phyloP scores from a whole-genome alignment of 2,329 filamentous ascomycete genomes.

The Cryphonectria carpinicola region DNA sequence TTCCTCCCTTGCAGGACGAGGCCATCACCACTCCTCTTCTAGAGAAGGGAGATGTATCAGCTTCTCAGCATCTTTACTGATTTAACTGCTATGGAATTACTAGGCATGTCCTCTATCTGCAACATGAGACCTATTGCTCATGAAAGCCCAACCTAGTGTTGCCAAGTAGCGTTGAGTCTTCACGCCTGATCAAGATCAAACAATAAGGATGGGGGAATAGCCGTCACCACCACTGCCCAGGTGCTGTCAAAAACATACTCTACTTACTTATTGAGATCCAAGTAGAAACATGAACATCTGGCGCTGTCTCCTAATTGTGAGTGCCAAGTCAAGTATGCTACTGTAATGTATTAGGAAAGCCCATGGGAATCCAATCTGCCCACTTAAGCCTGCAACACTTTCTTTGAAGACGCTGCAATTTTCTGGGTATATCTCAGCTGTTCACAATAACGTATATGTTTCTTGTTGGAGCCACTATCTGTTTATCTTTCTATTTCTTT shows the following conservation, averaged over 20 bases:
- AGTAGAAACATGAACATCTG: not conserved
- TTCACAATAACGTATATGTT: not conserved
- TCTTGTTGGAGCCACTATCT: not conserved
- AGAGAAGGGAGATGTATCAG: not conserved
- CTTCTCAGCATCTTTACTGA: not conserved
- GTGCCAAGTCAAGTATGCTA: not conserved
- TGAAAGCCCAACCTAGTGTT: not conserved
- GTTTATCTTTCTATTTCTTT: not conserved
- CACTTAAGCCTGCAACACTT: not conserved
- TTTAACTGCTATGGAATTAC: not conserved
- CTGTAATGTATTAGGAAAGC: not conserved
- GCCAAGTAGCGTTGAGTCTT: not conserved
- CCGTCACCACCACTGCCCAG: not conserved
- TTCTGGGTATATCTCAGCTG: not conserved
- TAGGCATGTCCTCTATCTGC: not conserved
- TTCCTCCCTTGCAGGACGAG: not conserved
- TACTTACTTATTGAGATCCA: not conserved
- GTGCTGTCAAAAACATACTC: not conserved
- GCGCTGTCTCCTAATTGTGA: too few relatives aligned
- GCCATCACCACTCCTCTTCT: conserved; percentile 1
- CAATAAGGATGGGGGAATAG: too few relatives aligned
- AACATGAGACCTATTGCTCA: not conserved
- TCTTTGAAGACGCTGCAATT: not conserved
- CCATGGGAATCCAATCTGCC: not conserved
- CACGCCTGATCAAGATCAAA: not conserved